A percentile compares a stretch with the other conserved stretches of the same genome.
Conservation (phyloP, 805 yeast species). For the Ogataea methanolica region DNA sequence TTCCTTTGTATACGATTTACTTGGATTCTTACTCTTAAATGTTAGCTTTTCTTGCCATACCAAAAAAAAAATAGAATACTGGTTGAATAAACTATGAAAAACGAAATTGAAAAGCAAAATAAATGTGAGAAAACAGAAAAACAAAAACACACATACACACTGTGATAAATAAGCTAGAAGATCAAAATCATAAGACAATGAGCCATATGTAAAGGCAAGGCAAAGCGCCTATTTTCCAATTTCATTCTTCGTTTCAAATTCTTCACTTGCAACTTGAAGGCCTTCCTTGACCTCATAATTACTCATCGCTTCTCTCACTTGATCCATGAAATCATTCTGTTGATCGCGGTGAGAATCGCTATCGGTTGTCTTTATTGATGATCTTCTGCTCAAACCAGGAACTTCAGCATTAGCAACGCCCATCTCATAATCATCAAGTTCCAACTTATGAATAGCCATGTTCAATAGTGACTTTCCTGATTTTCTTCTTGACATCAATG, state of each 20-base stretch:
- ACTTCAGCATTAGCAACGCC: slow-evolving; percentile 24
- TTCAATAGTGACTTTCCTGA: slow-evolving; percentile 72
- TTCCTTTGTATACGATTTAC: too few relatives aligned
- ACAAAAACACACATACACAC: background rate
- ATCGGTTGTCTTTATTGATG: slow-evolving; percentile 24
- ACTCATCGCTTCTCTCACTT: slow-evolving; percentile 40
- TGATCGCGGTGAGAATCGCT: slow-evolving; percentile 15
- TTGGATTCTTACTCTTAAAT: too few relatives aligned
- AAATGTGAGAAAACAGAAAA: background rate
- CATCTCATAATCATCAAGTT: slow-evolving; percentile 59
- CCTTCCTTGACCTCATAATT: slow-evolving; percentile 30
- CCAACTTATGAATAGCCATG: slow-evolving; percentile 62
- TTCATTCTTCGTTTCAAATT: slow-evolving; percentile 45
- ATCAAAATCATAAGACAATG: background rate
- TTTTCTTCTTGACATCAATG: slow-evolving; percentile 51
- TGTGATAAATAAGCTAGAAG: background rate
- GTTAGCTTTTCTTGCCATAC: background rate
- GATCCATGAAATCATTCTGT: slow-evolving; percentile 33
- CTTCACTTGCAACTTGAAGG: slow-evolving; percentile 48
- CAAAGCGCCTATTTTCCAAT: background rate
- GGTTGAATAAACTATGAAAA: background rate
- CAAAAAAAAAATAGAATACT: background rate
- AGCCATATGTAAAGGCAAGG: background rate
- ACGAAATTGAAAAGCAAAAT: background rate
- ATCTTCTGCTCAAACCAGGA: slow-evolving; percentile 30